Evolutionary conservation across 192 early-diverging fungal genomes (phyloP), one percentile per base, ranked within the genome.

Genomic region (Umbelopsis ramanniana): DNA sequence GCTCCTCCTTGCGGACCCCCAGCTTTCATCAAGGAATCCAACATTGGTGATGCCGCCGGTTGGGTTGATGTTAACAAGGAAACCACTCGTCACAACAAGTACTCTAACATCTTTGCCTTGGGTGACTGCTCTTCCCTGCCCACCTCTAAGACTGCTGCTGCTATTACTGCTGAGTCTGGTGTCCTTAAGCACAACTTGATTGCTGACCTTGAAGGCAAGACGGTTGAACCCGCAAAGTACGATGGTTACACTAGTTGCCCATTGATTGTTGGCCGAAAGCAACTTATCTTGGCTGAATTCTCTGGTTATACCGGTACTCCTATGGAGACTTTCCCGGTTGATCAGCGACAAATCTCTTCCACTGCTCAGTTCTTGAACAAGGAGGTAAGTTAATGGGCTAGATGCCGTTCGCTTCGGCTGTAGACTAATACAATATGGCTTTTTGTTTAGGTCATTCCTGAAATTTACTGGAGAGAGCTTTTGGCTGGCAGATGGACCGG

Each of bases 81-180:
- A 69, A 94, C 94, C 0, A 82, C 92, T 29, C 92, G 92, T 73
- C 94, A 96, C 80, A 85, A 76, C 76, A 90, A 88, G 71, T 96
- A 89, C 72, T 35, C 86, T 67, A 94, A 95, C 52, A 80, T 96
- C 33, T 96, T 89, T 74, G 76, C 93, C n/a, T 76, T 94, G 0
- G 94, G 94, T 69, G 94, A 96, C 79, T 88, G 90, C 72, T 92
- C 91, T 33, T 90, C 88, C 15, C 82, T 92, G n/a, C 94, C 94
- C 15, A 96, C 94, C 0, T 94, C 93, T 70, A 96, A 96, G 85
- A 96, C 94, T 6, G 94, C 94, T 11, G 93, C 94, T 24, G 93
- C 94, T n/a, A 93, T 92, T 63, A 88, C 94, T 22, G 87, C 86
- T 45, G 89, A 96, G 81, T 88, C 91, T n/a, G 85, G 76, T 35